phyloP scores from a whole-genome alignment of 164 flowering plant species.

The Pachysandra terminalis region DNA sequence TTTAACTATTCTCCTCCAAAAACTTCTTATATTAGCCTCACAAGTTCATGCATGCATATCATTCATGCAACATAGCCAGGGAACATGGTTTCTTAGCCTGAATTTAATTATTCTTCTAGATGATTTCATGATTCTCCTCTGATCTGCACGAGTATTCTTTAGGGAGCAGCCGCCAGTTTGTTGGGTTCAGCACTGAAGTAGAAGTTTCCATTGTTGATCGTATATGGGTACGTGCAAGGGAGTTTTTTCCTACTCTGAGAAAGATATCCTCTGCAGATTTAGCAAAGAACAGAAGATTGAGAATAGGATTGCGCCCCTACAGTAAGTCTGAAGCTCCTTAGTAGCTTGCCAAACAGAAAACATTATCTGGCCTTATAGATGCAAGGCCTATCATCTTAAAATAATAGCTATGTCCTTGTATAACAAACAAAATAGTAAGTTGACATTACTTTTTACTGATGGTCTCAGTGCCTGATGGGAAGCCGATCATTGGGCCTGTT shows the following conservation, averaged over 20 bases:
- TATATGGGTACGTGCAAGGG: constrained; percentile 73
- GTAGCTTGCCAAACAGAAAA: not conserved
- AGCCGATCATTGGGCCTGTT: constrained; percentile 83
- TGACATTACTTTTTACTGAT: constrained; percentile 1
- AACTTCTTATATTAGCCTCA: no score
- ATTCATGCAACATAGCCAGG: no score
- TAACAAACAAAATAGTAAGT: not conserved
- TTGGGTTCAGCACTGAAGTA: constrained; percentile 62
- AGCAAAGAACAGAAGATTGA: constrained; percentile 41
- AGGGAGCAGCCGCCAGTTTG: constrained; percentile 95
- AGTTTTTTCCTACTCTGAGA: constrained; percentile 71
- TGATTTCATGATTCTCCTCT: no score
- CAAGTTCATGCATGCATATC: no score
- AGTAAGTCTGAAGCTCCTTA: constrained; percentile 44
- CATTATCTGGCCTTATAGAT: not conserved
- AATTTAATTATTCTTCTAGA: no score
- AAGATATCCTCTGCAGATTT: constrained; percentile 36
- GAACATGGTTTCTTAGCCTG: not conserved
- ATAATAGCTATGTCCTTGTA: not conserved
- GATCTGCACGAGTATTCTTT: constrained; percentile 8
- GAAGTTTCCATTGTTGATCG: constrained; percentile 50
- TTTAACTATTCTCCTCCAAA: no score
- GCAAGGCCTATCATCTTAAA: not conserved
- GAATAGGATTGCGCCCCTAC: constrained; percentile 88
- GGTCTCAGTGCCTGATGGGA: constrained; percentile 82